Base-by-base conservation (phyloP, 345 rosid species). In the Linum trigynum region DNA sequence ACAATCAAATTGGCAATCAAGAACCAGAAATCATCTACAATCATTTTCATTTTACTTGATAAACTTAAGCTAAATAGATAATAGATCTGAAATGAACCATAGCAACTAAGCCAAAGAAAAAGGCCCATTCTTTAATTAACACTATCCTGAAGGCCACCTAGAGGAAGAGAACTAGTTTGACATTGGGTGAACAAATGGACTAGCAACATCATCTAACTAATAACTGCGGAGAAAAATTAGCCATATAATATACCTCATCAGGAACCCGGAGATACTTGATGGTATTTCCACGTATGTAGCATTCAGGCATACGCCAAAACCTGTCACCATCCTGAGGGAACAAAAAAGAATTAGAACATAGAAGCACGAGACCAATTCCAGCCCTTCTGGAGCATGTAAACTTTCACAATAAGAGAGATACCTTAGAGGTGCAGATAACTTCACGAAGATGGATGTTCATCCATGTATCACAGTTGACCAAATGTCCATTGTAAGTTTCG, bases 241-340 rank as follows among this genome's bases (percentile, higher is more conserved):
- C 17, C 32, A 7, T 3, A 57, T 23, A 57, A 5, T 23, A 5
- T 57, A 95, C 97, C 99, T 87, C 99, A 74, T 95, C 97, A 32
- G 99, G 99, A 83, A 95, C 97, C 65, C 97, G 89, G 58, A 95
- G 97, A 76, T 91, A 91, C 79, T 95, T 95, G 43, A 95, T 95
- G 55, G 97, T 95, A 79, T 95, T 95, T 48, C 99, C 99, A 42
- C 97, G 96, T 62, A 95, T 91, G 67, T 95, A 95, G 85, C 99
- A 95, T 75, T 95, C 99, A 6, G 97, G 99, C 97, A 95, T 95
- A 53, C 97, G 81, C 99, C 99, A 95, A 91, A 91, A 95, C 61
- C 95, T 80, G 77, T 95, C 97, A 71, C 99, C 99, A 66, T 95
- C 99, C 99, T 95, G 73, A 65, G 32, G 32, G 23, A 37, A 23